Conservation (phyloP, 768 basidiomycete species). For the Mycena venus region DNA sequence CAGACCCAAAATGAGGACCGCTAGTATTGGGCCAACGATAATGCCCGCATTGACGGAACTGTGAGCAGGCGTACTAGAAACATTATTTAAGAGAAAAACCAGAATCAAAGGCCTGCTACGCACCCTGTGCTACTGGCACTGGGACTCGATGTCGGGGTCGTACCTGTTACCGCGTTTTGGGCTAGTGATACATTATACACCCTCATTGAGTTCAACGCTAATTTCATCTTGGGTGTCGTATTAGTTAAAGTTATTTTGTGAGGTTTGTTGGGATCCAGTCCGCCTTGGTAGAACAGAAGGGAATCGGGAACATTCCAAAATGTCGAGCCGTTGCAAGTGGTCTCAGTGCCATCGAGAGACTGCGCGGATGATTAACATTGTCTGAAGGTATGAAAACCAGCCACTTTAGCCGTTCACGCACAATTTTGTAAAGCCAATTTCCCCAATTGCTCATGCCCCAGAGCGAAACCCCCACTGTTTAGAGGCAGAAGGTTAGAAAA, state of each 20-base stretch:
- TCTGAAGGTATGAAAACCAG: neutral
- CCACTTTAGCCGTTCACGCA: neutral
- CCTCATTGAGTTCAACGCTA: slow-evolving; percentile 22
- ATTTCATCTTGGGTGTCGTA: neutral
- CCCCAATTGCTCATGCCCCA: slow-evolving; percentile 25
- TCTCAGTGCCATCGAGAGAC: neutral
- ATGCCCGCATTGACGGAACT: slow-evolving; percentile 17
- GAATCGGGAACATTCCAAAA: slow-evolving; percentile 29
- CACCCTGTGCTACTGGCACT: neutral
- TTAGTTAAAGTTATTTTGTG: slow-evolving; percentile 20
- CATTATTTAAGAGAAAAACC: neutral
- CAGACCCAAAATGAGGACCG: neutral
- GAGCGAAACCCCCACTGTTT: neutral
- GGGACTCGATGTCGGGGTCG: neutral
- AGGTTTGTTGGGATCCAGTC: slow-evolving; percentile 21
- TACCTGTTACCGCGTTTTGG: neutral
- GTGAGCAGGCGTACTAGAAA: neutral
- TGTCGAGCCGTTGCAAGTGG: slow-evolving; percentile 19
- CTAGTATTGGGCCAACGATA: slow-evolving; percentile 24
- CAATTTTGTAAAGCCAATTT: slow-evolving; percentile 21
- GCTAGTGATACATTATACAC: neutral
- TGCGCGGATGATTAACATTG: neutral
- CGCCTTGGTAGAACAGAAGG: slow-evolving; percentile 24
- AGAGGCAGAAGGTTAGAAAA: too few species aligned
- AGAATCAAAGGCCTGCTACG: neutral